Conservation (phyloP, 2,329 filamentous ascomycete genomes). For the Venturia oleaginea region DNA sequence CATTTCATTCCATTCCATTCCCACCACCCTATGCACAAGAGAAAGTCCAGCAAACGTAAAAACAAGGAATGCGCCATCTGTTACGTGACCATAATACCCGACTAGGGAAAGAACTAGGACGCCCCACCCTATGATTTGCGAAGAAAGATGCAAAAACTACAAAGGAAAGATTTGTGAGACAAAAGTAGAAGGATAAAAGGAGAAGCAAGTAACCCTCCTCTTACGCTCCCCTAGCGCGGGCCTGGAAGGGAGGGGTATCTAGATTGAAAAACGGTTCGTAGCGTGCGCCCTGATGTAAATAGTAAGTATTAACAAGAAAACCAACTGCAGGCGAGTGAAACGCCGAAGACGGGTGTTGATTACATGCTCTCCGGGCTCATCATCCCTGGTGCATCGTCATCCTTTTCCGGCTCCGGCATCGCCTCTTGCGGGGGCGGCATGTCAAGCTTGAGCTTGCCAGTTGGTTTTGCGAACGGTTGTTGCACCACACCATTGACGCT, state of each 20-base stretch:
- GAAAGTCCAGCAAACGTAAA: neutral
- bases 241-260: neutral
- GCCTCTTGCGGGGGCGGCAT: slow-evolving; percentile 48
- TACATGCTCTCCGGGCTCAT: slow-evolving; percentile 53
- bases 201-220: neutral
- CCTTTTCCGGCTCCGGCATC: slow-evolving; percentile 52
- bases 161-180: neutral
- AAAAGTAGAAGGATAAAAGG: neutral
- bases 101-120: neutral
- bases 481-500: slow-evolving; percentile 18
- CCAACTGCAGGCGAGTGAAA: neutral
- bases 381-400: slow-evolving; percentile 61
- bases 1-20: neutral
- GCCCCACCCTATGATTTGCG: neutral
- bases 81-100: neutral
- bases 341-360: neutral
- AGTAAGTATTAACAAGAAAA: slow-evolving; percentile 4
- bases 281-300: neutral
- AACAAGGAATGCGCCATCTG: neutral
- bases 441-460: slow-evolving; percentile 41
- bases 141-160: neutral
- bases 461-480: slow-evolving; percentile 45
- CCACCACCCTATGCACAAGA: neutral
- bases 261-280: neutral
- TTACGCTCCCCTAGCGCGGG: neutral